Evolutionary conservation across 257 asterid genomes (phyloP), one percentile per base, ranked within the genome.

Genomic region (Nemophila menziesii): DNA sequence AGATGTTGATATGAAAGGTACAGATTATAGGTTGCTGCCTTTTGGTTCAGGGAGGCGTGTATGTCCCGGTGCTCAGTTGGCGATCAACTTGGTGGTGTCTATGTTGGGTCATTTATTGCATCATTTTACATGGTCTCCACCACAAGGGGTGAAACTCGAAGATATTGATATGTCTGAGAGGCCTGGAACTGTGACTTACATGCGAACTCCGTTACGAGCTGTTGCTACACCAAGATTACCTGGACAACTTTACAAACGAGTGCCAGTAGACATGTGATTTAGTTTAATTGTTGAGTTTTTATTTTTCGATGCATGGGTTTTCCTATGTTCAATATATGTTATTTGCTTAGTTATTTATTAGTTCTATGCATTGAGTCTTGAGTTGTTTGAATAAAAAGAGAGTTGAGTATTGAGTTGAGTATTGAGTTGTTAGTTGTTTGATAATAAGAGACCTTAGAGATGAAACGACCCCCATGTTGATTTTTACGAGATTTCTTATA

Each of bases 1-100:
- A 57, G 95, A 84, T 15, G 34, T 84, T 1, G 93, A 84, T 66
- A 80, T 84, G 77, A 84, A 75, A 78, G 95, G 95, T 0, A 82
- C 79, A 1, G 93, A 80, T 45, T 84, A 61, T 36, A 57, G 93
- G 63, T 55, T 84, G 11, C 74, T 84, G 8, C 93, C 93, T 0
- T 84, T 80, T 4, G 93, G 95, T 13, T 79, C 95, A 1, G 95
- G 95, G 11, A 70, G 95, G 49, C 64, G 95, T 3, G 45, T 80
- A 5, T 84, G 92, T 70, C 95, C 93, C 0, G 93, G 90, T 0
- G 85, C 85, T 15, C 87, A 83, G 21, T 82, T 83, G 8, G 95
- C 79, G 0, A 69, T 79, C 16, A 55, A 65, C 47, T 53, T 83
- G 61, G 86, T 72, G 23, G 65, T 67, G 0, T 83, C 95, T 2